Percentiles rank a stretch among this genome's conserved stretches.
Conservation (phyloP, 257 asterid species). For the Rehmannia glutinosa region DNA sequence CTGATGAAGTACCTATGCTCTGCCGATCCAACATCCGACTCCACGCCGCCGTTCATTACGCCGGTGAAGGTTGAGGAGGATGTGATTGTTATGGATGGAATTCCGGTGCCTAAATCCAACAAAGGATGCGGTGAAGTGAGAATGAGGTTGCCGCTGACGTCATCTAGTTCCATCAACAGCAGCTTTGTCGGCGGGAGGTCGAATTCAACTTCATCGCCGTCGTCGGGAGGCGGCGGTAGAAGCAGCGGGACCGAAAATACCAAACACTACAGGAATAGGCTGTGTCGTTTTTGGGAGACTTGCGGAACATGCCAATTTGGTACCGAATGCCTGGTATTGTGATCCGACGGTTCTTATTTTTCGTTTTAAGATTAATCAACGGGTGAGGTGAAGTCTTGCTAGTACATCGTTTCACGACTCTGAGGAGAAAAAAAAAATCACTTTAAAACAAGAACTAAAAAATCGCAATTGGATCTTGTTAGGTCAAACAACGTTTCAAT, state of each 20-base stretch:
- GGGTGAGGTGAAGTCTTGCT: constrained; percentile 15
- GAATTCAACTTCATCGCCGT: constrained; percentile 17
- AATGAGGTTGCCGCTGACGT: constrained; percentile 23
- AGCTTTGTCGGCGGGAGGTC: constrained; percentile 8
- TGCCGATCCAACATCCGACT: constrained; percentile 22
- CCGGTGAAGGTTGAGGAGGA: constrained; percentile 73
- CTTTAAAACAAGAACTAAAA: neutral
- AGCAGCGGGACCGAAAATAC: constrained; percentile 30
- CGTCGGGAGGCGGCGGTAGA: constrained; percentile 24
- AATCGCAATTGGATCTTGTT: neutral
- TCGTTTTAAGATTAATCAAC: too few relatives aligned
- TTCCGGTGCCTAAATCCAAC: constrained; percentile 42
- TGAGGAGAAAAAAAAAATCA: neutral
- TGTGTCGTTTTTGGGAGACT: constrained; percentile 43
- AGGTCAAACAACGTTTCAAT: neutral
- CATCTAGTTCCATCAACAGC: constrained; percentile 30
- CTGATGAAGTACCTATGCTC: constrained; percentile 39
- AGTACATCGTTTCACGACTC: neutral
- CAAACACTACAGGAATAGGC: constrained; percentile 23
- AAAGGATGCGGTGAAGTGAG: constrained; percentile 25
- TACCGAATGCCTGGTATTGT: constrained; percentile 46
- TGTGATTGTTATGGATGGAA: constrained; percentile 78
- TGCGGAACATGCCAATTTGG: constrained; percentile 45
- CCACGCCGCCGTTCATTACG: constrained; percentile 28
- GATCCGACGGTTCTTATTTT: constrained; percentile 15